Base-by-base conservation (phyloP, 192 early-diverging fungal genomes). In the Linnemannia elongata region DNA sequence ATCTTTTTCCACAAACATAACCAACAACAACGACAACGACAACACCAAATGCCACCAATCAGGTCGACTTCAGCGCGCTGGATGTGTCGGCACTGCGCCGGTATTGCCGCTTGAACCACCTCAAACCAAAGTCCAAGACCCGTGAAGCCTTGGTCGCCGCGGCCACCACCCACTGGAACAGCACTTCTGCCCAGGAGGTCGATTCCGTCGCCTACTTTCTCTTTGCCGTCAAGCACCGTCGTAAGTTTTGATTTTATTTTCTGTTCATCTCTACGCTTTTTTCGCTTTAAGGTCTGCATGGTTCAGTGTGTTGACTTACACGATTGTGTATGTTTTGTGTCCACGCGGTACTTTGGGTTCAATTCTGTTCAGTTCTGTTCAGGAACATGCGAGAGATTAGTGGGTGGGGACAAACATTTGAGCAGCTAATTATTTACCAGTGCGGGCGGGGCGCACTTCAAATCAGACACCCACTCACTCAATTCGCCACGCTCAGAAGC, bases 181-280 rank as follows among this genome's bases (percentile, higher is more conserved):
- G 17, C 18, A 72, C 78, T 30, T 69, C 60, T 20, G 75, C 66
- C 68, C 81, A 87, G 39, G 85, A 87, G 36, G 27, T 87, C 38
- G 85, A 87, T 45, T 81, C 79, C 57, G 85, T 87, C 36, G 85
- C 85, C 49, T 87, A 87, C 76, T 87, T 87, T 75, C 76, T 87
- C 45, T 87, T 87, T 78, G 79, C 85, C 6, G 85, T 87, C 41
- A 87, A 87, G 42, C 85, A 87, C 71, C 85, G 85, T 55, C 79
- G 85, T 87, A 81, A 77, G 85, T 80, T 39, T 69, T 60, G 33
- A 13, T 30, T 33, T 33, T 66, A 6, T 47, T 39, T 66, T 1
- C n/a, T 60, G 7, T 60, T 33, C 13, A 38, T 39, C 8, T 41
- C 4, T 35, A 18, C 9, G 22, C n/a, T n/a, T 42, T 71, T 8